Conservation (phyloP, 2,329 filamentous ascomycete genomes). For the Calonectria hongkongensis region DNA sequence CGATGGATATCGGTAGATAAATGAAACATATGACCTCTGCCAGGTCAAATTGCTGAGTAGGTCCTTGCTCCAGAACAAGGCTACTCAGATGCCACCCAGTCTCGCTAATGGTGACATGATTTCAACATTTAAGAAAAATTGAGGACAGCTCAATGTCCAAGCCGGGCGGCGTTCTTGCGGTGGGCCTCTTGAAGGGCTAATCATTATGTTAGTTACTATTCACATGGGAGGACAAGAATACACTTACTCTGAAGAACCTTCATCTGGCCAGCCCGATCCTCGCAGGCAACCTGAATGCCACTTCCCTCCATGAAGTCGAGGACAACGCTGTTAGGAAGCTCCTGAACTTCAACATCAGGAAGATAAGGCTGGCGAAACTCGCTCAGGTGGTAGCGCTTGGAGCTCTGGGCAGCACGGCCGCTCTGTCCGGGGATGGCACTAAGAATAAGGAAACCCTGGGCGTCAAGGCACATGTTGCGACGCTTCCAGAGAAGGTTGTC, state of each 20-base stretch:
- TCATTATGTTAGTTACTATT: slow-evolving; percentile 64
- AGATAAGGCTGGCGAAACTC: slow-evolving; percentile 88
- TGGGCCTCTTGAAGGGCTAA: slow-evolving; percentile 62
- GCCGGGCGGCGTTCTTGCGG: slow-evolving; percentile 56
- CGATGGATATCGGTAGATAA: slow-evolving; percentile 18
- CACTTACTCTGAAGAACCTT: slow-evolving; percentile 72
- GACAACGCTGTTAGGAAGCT: slow-evolving; percentile 89
- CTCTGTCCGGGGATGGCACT: slow-evolving; percentile 76
- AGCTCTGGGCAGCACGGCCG: slow-evolving; percentile 65
- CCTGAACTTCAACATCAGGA: slow-evolving; percentile 93
- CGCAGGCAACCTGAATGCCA: slow-evolving; percentile 78
- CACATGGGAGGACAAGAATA: slow-evolving; percentile 53
- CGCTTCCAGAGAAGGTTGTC: slow-evolving; percentile 98
- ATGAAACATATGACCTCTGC: slow-evolving; percentile 21
- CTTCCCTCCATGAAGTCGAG: slow-evolving; percentile 77
- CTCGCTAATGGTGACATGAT: slow-evolving; percentile 22
- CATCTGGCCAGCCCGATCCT: slow-evolving; percentile 75
- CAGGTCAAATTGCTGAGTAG: slow-evolving; percentile 20
- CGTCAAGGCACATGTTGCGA: slow-evolving; percentile 89
- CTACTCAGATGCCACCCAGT: slow-evolving; percentile 29
- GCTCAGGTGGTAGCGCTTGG: slow-evolving; percentile 89
- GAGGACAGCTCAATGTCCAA: slow-evolving; percentile 54
- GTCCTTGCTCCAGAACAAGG: slow-evolving; percentile 26
- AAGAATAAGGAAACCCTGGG: slow-evolving; percentile 87
- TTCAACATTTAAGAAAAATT: slow-evolving; percentile 4